Conservation (phyloP, 148 eudicot species). For the Amaranthus hypochondriacus region DNA sequence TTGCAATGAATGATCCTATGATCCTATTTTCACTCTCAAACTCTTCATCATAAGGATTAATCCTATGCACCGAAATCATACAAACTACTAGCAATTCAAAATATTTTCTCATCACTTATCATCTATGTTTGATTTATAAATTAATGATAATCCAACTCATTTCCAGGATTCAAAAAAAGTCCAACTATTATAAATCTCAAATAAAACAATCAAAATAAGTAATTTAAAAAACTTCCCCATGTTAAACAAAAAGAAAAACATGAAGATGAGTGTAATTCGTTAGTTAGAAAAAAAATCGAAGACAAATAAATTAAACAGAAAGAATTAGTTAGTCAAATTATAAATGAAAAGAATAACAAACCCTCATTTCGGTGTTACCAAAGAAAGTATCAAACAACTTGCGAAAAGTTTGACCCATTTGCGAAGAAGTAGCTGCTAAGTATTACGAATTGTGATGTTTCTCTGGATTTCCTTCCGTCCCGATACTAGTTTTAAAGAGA, state of each 20-base stretch:
- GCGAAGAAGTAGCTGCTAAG: slow-evolving; percentile 16
- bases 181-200: not conserved
- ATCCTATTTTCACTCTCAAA: not conserved
- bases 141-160: not conserved
- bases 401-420: slow-evolving; percentile 97
- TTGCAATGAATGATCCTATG: not conserved
- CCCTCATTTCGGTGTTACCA: slow-evolving; percentile 94
- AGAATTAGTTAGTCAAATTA: not conserved
- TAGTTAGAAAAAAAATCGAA: not conserved
- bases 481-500: not conserved
- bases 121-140: not conserved
- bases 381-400: slow-evolving; percentile 96
- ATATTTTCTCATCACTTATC: not conserved
- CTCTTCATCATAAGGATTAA: not conserved
- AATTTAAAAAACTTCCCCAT: not conserved
- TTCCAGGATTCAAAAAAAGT: not conserved
- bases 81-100: not conserved
- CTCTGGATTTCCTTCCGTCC: not conserved
- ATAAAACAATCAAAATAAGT: not conserved
- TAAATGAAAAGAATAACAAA: not conserved
- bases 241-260: not conserved
- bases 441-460: not conserved
- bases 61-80: not conserved
- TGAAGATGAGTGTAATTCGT: not conserved
- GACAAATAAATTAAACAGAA: not conserved